Base-by-base conservation (phyloP, 306 rosid species). In the Malus fusca region DNA sequence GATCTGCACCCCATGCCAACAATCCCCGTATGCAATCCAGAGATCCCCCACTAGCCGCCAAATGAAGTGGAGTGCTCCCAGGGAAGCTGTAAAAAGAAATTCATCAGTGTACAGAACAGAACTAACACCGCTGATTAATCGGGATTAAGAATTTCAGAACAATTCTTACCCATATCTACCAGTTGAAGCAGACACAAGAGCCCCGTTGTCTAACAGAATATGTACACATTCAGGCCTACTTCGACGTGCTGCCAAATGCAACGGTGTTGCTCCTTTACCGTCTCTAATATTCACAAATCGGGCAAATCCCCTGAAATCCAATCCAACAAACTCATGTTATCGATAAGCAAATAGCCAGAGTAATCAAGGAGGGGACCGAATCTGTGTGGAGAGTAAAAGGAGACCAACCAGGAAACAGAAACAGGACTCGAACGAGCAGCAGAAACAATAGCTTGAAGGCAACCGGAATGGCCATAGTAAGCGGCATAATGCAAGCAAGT, bases 1-100 rank as follows among this genome's bases (percentile, higher is more conserved):
- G 98, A 85, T 92, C 99, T 4, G 97, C 99, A 48, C 99, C 99
- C 99, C 99, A 96, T 6, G 98, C 99, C 75, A 96, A 81, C 40
- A 96, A 62, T 77, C 84, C 92, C 0, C 99, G 85, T 70, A 96
- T 85, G 82, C 99, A 96, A 82, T 96, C 97, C 59, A 90, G 69
- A 77, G 97, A 92, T 25, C 99, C 98, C 28, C 97, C 99, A 84
- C 93, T 90, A 58, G 98, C 99, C 13, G 99, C 99, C 71, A 96
- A 83, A 88, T 96, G 99, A 74, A 96, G 98, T 42, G 99, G 90
- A 72, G 99, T 88, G 80, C 99, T 92, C 64, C 97, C 98, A 55
- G 87, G 93, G 83, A 78, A 96, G 56, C 99, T 96, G 96, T 78
- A 74, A 76, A 78, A 33, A 77, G 78, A 72, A 74, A 82, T 51